phyloP scores from a whole-genome alignment of 768 basidiomycete species.

The Kwoniella shandongensis region DNA sequence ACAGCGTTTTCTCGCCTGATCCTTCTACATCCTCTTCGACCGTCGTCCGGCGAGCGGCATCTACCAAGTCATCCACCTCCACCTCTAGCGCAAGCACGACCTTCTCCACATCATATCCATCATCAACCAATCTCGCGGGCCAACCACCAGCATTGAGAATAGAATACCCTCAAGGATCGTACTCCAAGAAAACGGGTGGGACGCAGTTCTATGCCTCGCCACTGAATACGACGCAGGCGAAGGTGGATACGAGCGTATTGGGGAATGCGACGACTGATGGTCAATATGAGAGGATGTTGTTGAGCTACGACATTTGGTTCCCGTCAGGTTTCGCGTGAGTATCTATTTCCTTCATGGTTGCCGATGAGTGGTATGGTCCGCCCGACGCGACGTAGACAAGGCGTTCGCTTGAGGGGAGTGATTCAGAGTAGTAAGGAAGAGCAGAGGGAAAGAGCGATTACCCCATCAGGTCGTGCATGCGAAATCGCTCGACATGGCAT shows the following conservation, averaged over 20 bases:
- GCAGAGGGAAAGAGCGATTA: too few species aligned
- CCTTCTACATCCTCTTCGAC: constrained; percentile 38
- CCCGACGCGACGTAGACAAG: background rate
- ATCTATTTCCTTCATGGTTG: constrained; percentile 51
- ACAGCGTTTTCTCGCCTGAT: constrained; percentile 44
- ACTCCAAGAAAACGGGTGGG: constrained; percentile 40
- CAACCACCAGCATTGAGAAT: constrained; percentile 37
- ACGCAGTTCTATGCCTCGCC: constrained; percentile 41
- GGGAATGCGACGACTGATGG: constrained; percentile 24
- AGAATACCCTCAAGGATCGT: constrained; percentile 44
- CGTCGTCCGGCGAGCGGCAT: constrained; percentile 29
- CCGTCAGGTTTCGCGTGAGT: constrained; percentile 63
- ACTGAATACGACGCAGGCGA: constrained; percentile 12
- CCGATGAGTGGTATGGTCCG: background rate
- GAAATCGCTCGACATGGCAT: too few species aligned
- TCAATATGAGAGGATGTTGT: constrained; percentile 40
- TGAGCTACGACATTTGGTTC: constrained; percentile 72
- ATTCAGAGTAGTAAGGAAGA: too few species aligned
- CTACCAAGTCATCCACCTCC: constrained; percentile 14
- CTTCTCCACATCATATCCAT: constrained; percentile 19
- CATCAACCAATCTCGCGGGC: constrained; percentile 29
- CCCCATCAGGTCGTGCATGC: too few species aligned
- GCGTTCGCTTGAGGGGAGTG: background rate
- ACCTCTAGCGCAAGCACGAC: constrained; percentile 14
- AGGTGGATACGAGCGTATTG: background rate